Percentiles rank a stretch among this genome's conserved stretches.
Evolutionary conservation across 305 asterid genomes (phyloP).

Genomic region (Lippia alba): DNA sequence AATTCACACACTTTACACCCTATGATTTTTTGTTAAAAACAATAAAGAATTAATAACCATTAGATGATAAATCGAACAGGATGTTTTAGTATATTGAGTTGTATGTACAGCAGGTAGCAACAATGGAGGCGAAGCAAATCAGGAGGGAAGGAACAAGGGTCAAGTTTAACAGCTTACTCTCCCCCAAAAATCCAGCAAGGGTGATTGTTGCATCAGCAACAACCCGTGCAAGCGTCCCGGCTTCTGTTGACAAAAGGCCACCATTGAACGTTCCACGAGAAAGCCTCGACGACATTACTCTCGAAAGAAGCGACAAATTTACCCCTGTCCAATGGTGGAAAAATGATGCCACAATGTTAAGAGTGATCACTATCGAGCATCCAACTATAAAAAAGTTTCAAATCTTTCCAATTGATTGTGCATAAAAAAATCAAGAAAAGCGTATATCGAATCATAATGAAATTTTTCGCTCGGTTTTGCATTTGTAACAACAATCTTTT

Average conservation of each 20-base stretch:
- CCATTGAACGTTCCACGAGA: constrained; percentile 98
- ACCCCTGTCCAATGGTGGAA: constrained; percentile 58
- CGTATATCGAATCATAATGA: no score
- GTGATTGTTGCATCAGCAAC: constrained; percentile 94
- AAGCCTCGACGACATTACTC: constrained; percentile 98
- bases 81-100: constrained; percentile 65
- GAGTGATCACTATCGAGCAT: no score
- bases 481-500: constrained; percentile 18
- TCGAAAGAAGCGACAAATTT: constrained; percentile 84
- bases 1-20: no score
- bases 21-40: no score
- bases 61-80: background rate
- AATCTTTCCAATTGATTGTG: background rate
- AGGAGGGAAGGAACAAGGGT: constrained; percentile 86
- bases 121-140: constrained; percentile 75
- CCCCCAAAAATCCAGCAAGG: constrained; percentile 73
- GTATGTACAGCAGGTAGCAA: constrained; percentile 87
- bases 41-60: background rate
- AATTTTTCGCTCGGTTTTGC: no score
- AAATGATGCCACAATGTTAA: background rate
- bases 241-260: constrained; percentile 96
- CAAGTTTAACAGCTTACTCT: constrained; percentile 64
- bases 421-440: no score
- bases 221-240: constrained; percentile 96
- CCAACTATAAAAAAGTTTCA: no score